These are phyloP conservation scores for Actinomortierella ambigua DNA, from an alignment of 371 early-diverging fungal genomes.

Conservation along the genomic window DNA sequence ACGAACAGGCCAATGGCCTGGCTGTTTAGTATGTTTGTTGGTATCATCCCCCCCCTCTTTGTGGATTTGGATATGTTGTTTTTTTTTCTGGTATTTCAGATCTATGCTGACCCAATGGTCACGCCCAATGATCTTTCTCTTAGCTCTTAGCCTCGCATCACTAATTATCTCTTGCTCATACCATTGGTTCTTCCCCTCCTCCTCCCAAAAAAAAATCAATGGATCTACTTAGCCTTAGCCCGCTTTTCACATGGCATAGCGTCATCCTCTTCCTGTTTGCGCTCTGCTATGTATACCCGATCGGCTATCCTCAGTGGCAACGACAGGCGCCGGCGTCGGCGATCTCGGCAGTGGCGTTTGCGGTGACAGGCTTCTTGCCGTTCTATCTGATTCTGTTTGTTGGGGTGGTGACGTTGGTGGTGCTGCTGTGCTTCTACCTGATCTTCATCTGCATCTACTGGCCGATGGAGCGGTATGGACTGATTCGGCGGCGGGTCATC, in stretches of 20 bases:
- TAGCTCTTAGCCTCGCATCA: too few relatives aligned
- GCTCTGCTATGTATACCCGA: slow-evolving; percentile 14
- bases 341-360: slow-evolving; percentile 26
- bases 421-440: slow-evolving; percentile 24
- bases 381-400: slow-evolving; percentile 20
- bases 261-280: slow-evolving; percentile 27
- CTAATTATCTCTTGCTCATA: too few relatives aligned
- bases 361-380: slow-evolving; percentile 30
- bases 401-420: slow-evolving; percentile 12
- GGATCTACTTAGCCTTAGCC: slow-evolving; percentile 26
- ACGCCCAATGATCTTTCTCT: too few relatives aligned
- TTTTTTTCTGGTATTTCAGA: too few relatives aligned
- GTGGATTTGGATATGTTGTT: too few relatives aligned
- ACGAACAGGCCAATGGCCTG: slow-evolving; percentile 30
- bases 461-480: slow-evolving; percentile 30
- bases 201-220: too few relatives aligned
- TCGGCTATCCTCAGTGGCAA: too few relatives aligned
- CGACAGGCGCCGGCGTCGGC: slow-evolving; percentile 2
- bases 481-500: slow-evolving; percentile 23
- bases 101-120: too few relatives aligned
- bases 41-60: too few relatives aligned
- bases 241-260: slow-evolving; percentile 41
- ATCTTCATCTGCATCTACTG: slow-evolving; percentile 19
- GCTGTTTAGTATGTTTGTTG: slow-evolving; percentile 29
- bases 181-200: too few relatives aligned